Conservation (phyloP, 2,329 filamentous ascomycete species). For the Fusarium hainanense region DNA sequence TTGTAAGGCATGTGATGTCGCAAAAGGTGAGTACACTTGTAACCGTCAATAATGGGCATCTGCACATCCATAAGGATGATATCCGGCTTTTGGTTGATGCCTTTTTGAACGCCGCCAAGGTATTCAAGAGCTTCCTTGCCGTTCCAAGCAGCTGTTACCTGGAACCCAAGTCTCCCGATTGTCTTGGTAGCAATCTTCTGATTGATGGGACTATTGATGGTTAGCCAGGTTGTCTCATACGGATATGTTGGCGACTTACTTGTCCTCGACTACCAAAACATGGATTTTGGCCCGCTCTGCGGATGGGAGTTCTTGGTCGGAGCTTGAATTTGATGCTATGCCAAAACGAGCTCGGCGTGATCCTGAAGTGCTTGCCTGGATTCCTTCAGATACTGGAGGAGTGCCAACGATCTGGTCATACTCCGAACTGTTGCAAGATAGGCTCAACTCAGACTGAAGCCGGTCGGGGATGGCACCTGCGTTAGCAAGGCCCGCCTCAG, state of each 20-base stretch:
- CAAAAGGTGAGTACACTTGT: slow-evolving; percentile 79
- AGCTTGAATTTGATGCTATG: slow-evolving; percentile 50
- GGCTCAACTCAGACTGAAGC: slow-evolving; percentile 70
- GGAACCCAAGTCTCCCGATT: slow-evolving; percentile 78
- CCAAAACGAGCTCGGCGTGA: slow-evolving; percentile 50
- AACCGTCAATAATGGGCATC: slow-evolving; percentile 82
- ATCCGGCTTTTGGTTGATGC: slow-evolving; percentile 69
- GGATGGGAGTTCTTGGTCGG: slow-evolving; percentile 62
- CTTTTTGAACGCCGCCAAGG: slow-evolving; percentile 64
- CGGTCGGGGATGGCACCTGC: slow-evolving; percentile 74
- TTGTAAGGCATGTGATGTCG: slow-evolving; percentile 75
- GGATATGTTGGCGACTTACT: slow-evolving; percentile 61
- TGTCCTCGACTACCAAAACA: slow-evolving; percentile 84
- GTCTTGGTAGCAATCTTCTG: slow-evolving; percentile 82
- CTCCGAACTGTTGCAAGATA: slow-evolving; percentile 76
- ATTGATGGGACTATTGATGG: slow-evolving; percentile 67
- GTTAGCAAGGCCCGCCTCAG: slow-evolving; percentile 65
- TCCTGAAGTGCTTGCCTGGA: slow-evolving; percentile 33
- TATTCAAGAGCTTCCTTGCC: slow-evolving; percentile 83
- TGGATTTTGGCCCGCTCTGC: slow-evolving; percentile 72
- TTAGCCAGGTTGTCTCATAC: slow-evolving; percentile 24
- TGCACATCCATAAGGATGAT: slow-evolving; percentile 84
- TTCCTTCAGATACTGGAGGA: slow-evolving; percentile 48
- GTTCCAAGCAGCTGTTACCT: slow-evolving; percentile 78
- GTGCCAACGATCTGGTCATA: slow-evolving; percentile 62